Evolutionary conservation across 495 filamentous ascomycete genomes (phyloP).

Genomic region (Penicillium mononematosum): DNA sequence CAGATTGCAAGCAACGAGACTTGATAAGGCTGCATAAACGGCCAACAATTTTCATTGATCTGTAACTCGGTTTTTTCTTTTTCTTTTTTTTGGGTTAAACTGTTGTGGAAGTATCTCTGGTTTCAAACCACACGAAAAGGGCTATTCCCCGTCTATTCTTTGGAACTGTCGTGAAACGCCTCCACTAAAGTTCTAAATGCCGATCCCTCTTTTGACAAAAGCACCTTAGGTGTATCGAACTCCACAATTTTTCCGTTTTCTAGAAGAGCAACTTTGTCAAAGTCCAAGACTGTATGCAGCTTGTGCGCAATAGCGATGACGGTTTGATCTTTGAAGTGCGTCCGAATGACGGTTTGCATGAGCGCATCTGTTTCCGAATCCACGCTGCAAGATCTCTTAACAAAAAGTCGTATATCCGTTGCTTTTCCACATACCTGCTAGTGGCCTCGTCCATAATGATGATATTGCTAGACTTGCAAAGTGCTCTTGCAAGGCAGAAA

Average conservation of each 20-base stretch:
- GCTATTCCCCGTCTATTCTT: not conserved
- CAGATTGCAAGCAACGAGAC: too few relatives aligned
- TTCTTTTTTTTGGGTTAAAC: too few relatives aligned
- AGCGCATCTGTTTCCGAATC: slow-evolving; percentile 33
- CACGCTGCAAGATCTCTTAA: slow-evolving; percentile 22
- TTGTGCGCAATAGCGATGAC: slow-evolving; percentile 38
- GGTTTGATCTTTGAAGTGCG: slow-evolving; percentile 30
- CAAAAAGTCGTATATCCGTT: not conserved
- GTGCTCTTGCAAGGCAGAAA: slow-evolving; percentile 47
- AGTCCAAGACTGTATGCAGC: slow-evolving; percentile 36
- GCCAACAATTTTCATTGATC: too few relatives aligned
- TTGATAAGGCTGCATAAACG: too few relatives aligned
- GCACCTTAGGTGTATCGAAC: slow-evolving; percentile 25
- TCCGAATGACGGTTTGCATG: slow-evolving; percentile 34
- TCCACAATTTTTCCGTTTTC: slow-evolving; percentile 34
- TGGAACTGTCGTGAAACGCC: slow-evolving; percentile 8
- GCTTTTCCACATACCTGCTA: slow-evolving; percentile 29
- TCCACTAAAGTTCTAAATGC: slow-evolving; percentile 23
- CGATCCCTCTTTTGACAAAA: slow-evolving; percentile 20
- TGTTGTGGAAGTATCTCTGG: not conserved
- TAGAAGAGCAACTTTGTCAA: slow-evolving; percentile 36
- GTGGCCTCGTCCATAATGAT: slow-evolving; percentile 50
- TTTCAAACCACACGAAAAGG: not conserved
- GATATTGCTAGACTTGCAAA: slow-evolving; percentile 29
- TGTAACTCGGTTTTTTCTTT: too few relatives aligned